These are phyloP conservation scores for Speleostelium caveatum DNA, from an alignment of 78 protist genomes.

Conservation along the genomic window DNA sequence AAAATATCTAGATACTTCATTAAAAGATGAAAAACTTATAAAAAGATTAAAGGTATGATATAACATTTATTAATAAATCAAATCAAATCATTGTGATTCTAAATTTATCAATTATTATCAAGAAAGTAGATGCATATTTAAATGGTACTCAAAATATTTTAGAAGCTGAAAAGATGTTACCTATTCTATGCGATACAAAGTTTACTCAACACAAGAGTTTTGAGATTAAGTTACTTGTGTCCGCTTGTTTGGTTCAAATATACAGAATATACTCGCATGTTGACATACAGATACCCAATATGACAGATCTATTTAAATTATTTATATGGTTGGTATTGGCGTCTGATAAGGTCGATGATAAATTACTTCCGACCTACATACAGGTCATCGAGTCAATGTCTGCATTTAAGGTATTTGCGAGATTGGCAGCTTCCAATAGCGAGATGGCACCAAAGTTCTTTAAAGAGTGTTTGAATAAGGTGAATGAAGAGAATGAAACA, in stretches of 20 bases:
- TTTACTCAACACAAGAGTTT: constrained; percentile 4
- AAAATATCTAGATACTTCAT: not conserved
- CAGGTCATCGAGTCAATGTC: constrained; percentile 46
- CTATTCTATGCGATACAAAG: not conserved
- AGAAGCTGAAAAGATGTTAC: constrained; percentile 4
- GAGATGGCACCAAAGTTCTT: constrained; percentile 1
- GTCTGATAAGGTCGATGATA: not conserved
- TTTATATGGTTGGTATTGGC: not conserved
- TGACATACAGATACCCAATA: no score
- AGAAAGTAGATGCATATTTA: constrained; percentile 64
- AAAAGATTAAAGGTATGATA: constrained; percentile 62
- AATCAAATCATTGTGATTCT: not conserved
- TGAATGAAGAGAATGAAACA: not conserved
- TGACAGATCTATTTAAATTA: not conserved
- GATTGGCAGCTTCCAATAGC: not conserved
- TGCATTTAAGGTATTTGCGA: constrained; percentile 31
- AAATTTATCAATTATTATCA: not conserved
- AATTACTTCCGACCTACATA: constrained; percentile 34
- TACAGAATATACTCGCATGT: constrained; percentile 20
- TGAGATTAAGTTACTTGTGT: constrained; percentile 41
- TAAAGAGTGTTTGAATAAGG: constrained; percentile 1
- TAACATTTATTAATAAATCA: not conserved
- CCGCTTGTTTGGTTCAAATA: constrained; percentile 42
- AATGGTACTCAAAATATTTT: constrained; percentile 3
- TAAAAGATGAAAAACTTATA: constrained; percentile 19